Evolutionary conservation across 116 monocot genomes (phyloP).

Genomic region (Cymodocea nodosa): DNA sequence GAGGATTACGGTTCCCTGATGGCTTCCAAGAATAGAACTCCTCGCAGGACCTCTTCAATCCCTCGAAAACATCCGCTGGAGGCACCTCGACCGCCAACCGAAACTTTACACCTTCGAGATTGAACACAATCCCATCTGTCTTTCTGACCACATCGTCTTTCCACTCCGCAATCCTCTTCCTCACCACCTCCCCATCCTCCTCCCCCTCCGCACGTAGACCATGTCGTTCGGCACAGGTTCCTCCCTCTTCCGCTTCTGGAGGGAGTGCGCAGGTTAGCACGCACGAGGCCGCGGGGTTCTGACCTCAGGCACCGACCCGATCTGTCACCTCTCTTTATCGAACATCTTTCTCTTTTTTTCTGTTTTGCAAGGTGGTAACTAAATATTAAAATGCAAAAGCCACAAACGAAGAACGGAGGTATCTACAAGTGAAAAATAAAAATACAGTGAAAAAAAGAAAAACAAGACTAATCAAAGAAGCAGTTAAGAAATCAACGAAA

Average conservation of each 20-base stretch:
- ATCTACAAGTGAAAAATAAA: too few species aligned
- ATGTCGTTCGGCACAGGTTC: slow-evolving; percentile 70
- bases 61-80: slow-evolving; percentile 47
- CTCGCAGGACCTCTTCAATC: slow-evolving; percentile 69
- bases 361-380: too few species aligned
- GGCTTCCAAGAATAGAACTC: slow-evolving; percentile 33
- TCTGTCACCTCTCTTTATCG: too few species aligned
- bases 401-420: too few species aligned
- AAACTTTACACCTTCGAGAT: slow-evolving; percentile 79
- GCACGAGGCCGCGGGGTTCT: too few species aligned
- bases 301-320: too few species aligned
- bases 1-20: slow-evolving; percentile 10
- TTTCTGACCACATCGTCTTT: slow-evolving; percentile 29
- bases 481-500: too few species aligned
- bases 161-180: slow-evolving; percentile 55
- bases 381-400: too few species aligned
- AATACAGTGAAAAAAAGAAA: too few species aligned
- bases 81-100: slow-evolving; percentile 46
- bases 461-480: too few species aligned
- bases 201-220: slow-evolving; percentile 42
- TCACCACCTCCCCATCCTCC: slow-evolving; percentile 15
- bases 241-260: slow-evolving; percentile 68
- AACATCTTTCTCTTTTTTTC: too few species aligned
- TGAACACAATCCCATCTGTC: slow-evolving; percentile 65
- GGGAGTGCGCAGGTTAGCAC: too few species aligned